Base-by-base conservation (phyloP, 2,329 filamentous ascomycete species). In the Ophioceras dolichostomum region DNA sequence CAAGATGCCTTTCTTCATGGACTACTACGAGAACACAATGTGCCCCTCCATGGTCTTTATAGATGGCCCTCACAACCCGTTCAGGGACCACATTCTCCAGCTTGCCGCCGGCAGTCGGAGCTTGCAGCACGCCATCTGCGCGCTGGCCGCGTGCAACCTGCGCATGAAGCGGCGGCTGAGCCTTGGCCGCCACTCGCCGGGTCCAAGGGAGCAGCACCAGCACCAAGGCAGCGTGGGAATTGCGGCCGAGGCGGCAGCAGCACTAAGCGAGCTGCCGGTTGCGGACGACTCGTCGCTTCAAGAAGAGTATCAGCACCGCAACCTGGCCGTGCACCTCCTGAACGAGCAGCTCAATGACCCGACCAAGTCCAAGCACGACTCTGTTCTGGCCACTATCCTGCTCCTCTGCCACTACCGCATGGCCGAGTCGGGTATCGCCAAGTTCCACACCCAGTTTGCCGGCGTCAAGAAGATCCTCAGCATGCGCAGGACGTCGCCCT, bases 21-120 rank as follows among this genome's bases (percentile, higher is more conserved):
- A 93, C 54, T 94, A 94, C 59, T 95, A 94, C 59, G 81, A 88
- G 53, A 87, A 86, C 57, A 83, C 85, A 52, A 88, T 96, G 62
- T 91, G 87, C 47, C 84, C 85, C 5, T 85, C 86, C 41, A 83
- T 95, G 59, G 87, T 95, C 36, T 84, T 87, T 47, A 87, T 94
- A 55, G 89, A 96, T 54, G 79, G 79, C 10, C 81, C 83, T 2
- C 71, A 70, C 43, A 95, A 94, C 55, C 89, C 89, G 1, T 95
- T 89, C 55, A 73, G 87, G 43, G 77, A 79, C 48, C 82, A 93
- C 52, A 77, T 95, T 39, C 68, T 94, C 41, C 77, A 77, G 39
- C 68, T 95, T 36, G 85, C 87, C 10, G 69, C 77, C 45, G 69
- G 73, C 41, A 94, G 84, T 56, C 77, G 81, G 47, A 87, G 84